These are phyloP conservation scores for Basidiobolus meristosporus DNA, from an alignment of 371 early-diverging fungal species.

Conservation along the genomic window DNA sequence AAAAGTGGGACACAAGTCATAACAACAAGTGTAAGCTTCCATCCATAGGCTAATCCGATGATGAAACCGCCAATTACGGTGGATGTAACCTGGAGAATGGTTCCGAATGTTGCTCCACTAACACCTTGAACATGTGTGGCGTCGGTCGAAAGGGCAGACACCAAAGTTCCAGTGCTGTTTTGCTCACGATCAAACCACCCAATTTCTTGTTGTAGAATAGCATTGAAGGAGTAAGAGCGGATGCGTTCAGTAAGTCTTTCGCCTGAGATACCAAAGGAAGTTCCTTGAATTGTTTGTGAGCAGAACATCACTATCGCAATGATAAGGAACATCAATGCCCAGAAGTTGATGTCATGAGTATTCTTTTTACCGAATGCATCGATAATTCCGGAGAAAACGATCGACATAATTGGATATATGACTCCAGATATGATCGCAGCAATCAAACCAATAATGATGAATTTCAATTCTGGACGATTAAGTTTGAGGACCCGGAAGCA, in stretches of 20 bases:
- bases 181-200: slow-evolving; percentile 68
- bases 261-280: slow-evolving; percentile 23
- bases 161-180: slow-evolving; percentile 63
- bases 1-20: slow-evolving; percentile 26
- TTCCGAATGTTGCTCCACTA: slow-evolving; percentile 8
- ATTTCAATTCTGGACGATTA: slow-evolving; percentile 8
- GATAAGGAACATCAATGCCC: slow-evolving; percentile 53
- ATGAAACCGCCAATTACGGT: slow-evolving; percentile 6
- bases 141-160: slow-evolving; percentile 60
- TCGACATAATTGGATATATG: slow-evolving; percentile 19
- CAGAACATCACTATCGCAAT: slow-evolving; percentile 32
- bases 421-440: slow-evolving; percentile 8
- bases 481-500: slow-evolving; percentile 3
- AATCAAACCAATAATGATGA: slow-evolving; percentile 5
- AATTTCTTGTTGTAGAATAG: slow-evolving; percentile 60
- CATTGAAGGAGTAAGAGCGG: slow-evolving; percentile 28
- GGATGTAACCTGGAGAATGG: slow-evolving; percentile 4
- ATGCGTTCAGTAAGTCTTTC: slow-evolving; percentile 38
- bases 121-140: slow-evolving; percentile 38
- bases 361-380: slow-evolving; percentile 6
- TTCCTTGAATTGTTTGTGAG: slow-evolving; percentile 19
- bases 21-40: slow-evolving; percentile 47
- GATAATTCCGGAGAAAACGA: slow-evolving; percentile 27
- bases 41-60: slow-evolving; percentile 37
- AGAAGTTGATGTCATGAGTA: slow-evolving; percentile 31